Conservation (phyloP, 2,329 filamentous ascomycete species). For the Colletotrichum orchidophilum region DNA sequence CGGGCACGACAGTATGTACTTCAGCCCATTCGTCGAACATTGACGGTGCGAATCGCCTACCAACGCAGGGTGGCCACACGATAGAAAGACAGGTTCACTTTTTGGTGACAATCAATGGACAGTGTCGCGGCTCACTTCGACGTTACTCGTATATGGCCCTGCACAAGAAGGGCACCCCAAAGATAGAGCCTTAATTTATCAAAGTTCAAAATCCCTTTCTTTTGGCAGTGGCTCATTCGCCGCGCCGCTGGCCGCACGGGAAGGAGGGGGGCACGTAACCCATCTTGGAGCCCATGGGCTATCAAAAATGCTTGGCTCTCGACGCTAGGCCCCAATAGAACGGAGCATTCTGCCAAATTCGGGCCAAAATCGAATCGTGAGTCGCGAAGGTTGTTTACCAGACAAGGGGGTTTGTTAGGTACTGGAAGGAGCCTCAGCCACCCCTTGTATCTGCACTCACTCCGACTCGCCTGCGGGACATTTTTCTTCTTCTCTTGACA, state of each 20-base stretch:
- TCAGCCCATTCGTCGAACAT: too few species aligned
- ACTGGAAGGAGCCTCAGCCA: not conserved
- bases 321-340: not conserved
- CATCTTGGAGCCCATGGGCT: too few species aligned
- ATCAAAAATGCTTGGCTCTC: conserved; percentile 1
- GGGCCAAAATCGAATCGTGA: not conserved
- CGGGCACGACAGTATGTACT: too few species aligned
- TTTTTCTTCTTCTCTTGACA: not conserved
- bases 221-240: conserved; percentile 6
- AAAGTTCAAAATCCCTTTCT: not conserved
- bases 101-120: too few species aligned
- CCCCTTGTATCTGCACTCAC: not conserved
- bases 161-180: too few species aligned
- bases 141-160: not conserved
- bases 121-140: too few species aligned
- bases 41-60: too few species aligned
- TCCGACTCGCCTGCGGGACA: not conserved
- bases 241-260: not conserved
- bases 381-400: conserved; percentile 20
- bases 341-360: not conserved
- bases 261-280: conserved; percentile 3
- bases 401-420: not conserved
- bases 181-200: not conserved
- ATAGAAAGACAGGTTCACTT: too few species aligned
- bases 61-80: too few species aligned